Base-by-base conservation (phyloP, 345 rosid genomes). In the Lumnitzera racemosa region DNA sequence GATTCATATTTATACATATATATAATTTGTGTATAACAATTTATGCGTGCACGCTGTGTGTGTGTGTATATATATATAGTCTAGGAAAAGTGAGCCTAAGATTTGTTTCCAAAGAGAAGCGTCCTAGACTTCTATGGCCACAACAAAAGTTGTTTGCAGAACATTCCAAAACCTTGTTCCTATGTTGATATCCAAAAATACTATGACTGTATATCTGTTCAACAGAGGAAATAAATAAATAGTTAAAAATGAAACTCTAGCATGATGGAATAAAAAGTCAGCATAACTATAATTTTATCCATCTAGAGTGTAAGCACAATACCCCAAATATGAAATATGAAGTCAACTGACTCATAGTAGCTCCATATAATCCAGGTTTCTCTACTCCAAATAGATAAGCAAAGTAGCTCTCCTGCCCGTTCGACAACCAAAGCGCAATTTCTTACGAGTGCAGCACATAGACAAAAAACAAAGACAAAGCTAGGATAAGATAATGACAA, bases 371-470 rank as follows among this genome's bases (percentile, higher is more conserved):
- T 53, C 85, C 89, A 15, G 96, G 92, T 77, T 92, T 94, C 58
- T n/a, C 71, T 29, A 85, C 98, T 61, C 96, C 98, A 75, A 92
- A 89, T 58, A 89, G 72, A 74, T 92, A 89, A 24, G 98, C 91
- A 70, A 92, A 89, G 73, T 89, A 91, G 76, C 98, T 86, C 74
- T 82, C 87, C 74, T 88, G 91, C 79, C 95, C 86, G 63, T 48
- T 55, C 17, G 10, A 25, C 43, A 55, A 55, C 41, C 16, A 12
- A 55, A 12, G 31, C 31, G 3, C 13, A 10, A 54, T 10, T 51
- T 51, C 8, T 51, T 31, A 16, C 24, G 16, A 54, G 2, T 17
- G 12, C 17, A 54, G 15, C 41, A 25, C 47, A 15, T 15, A 7
- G 5, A 55, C 41, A 46, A 20, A 20, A 20, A 20, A 55, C 9